Percentiles rank a stretch among this genome's conserved stretches.
phyloP scores from a whole-genome alignment of 2,329 filamentous ascomycete genomes.

The Colletotrichum destructivum region DNA sequence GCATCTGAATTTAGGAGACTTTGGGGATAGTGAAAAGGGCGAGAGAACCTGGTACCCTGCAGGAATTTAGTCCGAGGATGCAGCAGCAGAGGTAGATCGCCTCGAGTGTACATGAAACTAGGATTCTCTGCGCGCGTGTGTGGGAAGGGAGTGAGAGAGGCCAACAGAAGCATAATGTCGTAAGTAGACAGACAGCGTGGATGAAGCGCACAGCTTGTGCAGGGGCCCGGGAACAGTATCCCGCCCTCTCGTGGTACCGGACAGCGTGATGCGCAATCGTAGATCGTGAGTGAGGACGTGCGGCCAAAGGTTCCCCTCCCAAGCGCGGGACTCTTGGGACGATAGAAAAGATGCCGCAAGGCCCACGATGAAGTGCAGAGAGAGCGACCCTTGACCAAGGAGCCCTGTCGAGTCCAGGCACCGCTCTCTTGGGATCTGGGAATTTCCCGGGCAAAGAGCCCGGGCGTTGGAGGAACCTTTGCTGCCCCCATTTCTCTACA shows the following conservation, averaged over 20 bases:
- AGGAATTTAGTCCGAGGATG: constrained; percentile 2
- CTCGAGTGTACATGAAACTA: constrained; percentile 13
- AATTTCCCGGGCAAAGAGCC: not conserved
- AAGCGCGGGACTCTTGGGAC: not conserved
- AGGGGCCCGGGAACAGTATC: constrained; percentile 30
- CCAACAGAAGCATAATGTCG: constrained; percentile 7
- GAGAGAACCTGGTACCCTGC: not conserved
- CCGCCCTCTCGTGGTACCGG: constrained; percentile 21
- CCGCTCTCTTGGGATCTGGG: not conserved
- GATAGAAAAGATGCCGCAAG: not conserved
- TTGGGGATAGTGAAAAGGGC: constrained; percentile 7
- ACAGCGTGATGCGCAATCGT: not conserved
- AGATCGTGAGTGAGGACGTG: constrained; percentile 5
- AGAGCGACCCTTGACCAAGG: not conserved
- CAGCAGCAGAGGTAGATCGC: not conserved
- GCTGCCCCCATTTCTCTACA: not conserved
- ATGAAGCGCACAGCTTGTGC: constrained; percentile 14
- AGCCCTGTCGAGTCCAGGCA: not conserved
- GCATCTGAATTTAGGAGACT: not conserved
- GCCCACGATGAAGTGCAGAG: constrained; percentile 16
- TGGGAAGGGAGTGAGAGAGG: constrained; percentile 15
- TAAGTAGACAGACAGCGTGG: not conserved
- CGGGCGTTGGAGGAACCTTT: not conserved
- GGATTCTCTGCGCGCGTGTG: constrained; percentile 13
- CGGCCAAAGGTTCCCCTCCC: not conserved